Evolutionary conservation across 1,284 basidiomycete species (phyloP).

Genomic region (Malassezia japonica): DNA sequence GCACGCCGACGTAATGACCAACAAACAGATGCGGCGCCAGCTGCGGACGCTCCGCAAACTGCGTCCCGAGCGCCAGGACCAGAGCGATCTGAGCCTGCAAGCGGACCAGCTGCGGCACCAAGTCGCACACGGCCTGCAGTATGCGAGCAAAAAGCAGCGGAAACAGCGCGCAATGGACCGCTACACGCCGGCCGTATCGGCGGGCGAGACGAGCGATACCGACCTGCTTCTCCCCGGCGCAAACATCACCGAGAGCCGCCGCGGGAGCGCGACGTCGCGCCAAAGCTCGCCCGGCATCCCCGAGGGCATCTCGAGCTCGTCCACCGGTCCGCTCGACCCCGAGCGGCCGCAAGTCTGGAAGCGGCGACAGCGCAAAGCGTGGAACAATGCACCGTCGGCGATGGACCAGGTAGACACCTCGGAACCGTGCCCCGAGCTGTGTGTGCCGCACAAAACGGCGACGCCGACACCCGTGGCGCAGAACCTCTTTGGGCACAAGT

Average conservation of each 20-base stretch:
- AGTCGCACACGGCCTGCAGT: slow-evolving; percentile 30
- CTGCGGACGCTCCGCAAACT: slow-evolving; percentile 23
- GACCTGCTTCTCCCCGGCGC: slow-evolving; percentile 10
- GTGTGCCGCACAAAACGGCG: no score
- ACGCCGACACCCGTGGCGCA: no score
- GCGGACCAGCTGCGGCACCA: slow-evolving; percentile 17
- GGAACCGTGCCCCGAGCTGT: no score
- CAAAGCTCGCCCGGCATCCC: background rate
- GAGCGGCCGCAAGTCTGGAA: background rate
- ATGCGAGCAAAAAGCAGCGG: slow-evolving; percentile 28
- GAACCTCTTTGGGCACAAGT: no score
- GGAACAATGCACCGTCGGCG: slow-evolving; percentile 5
- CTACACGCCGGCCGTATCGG: slow-evolving; percentile 31
- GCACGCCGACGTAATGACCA: slow-evolving; percentile 29
- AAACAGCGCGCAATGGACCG: slow-evolving; percentile 38
- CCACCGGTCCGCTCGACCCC: background rate
- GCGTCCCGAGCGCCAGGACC: slow-evolving; percentile 14
- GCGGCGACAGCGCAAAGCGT: background rate
- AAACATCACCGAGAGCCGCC: no score
- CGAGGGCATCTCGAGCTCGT: background rate
- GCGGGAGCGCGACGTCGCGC: background rate
- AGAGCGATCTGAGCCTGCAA: no score
- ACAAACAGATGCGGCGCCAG: slow-evolving; percentile 30
- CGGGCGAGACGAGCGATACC: slow-evolving; percentile 14
- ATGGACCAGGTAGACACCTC: no score